Evolutionary conservation across 1,284 basidiomycete species (phyloP), one percentile per base, ranked within the genome.

Genomic region (Farysia itapuensis): DNA sequence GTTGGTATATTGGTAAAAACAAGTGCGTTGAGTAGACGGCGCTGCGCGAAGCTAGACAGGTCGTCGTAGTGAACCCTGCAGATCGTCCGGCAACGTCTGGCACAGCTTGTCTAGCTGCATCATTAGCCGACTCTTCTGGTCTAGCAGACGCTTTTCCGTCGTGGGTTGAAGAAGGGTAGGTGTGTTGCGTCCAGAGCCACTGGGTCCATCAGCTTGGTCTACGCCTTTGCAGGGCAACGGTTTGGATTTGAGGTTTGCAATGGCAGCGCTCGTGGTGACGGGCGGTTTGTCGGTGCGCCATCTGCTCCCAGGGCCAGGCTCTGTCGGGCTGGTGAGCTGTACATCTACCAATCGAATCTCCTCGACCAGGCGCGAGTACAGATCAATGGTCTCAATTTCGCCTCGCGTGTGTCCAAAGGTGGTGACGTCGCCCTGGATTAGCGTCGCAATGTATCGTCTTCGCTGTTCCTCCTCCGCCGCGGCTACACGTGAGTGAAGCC

Each of bases 381-480:
- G 50, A 31, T 74, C 71, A 18, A 72, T 54, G 14, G 63, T 53
- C 41, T 74, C 71, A 21, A 72, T 63, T 34, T 72, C 70, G 3
- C 67, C 56, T 15, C 46, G 47, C 2, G 40, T 45, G 6, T 45
- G 40, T 1, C 64, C 70, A 18, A 66, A 74, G 1, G 58, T 22
- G 2, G 50, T 49, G 4, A 74, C 66, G 34, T 72, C 70, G 25
- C 69, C 71, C n/a, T 59, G 47, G 5, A 66, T 43, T 2, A 74
- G 43, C 7, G 51, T 54, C 1, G 58, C 47, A 18, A 74, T 59
- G 42, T 66, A 65, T 11, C 71, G 39, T 16, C 59, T 36, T 2
- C 66, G 23, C 38, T 74, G 71, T 40, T 74, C 71, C 26, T 72
- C 70, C 31, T 74, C 63, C 4, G 68, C 67, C 0, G 65, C 65